Conservation (phyloP, 1,139 yeast species). For the Yarrowia galli region DNA sequence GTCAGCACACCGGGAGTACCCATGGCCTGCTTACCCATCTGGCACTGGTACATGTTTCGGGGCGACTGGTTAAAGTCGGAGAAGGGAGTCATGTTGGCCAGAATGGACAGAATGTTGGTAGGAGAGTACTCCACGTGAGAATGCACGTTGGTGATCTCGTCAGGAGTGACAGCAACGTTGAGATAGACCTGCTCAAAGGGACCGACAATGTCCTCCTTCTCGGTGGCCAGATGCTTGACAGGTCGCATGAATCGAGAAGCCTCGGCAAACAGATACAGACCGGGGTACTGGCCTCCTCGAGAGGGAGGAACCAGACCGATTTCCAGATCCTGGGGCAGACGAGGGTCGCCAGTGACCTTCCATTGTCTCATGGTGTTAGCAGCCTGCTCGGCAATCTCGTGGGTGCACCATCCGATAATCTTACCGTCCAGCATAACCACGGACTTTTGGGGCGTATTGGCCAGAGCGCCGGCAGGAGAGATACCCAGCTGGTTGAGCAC, state of each 20-base stretch:
- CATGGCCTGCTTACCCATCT: slow-evolving; percentile 99
- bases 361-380: slow-evolving; percentile 91
- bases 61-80: slow-evolving; percentile 99
- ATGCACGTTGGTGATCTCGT: slow-evolving; percentile 83
- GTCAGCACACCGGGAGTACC: slow-evolving; percentile 97
- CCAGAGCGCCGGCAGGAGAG: slow-evolving; percentile 68
- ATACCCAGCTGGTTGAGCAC: slow-evolving; percentile 81
- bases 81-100: slow-evolving; percentile 96
- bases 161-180: slow-evolving; percentile 94
- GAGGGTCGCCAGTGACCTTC: slow-evolving; percentile 78
- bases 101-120: slow-evolving; percentile 88
- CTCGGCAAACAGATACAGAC: slow-evolving; percentile 88
- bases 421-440: slow-evolving; percentile 95
- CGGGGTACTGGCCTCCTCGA: slow-evolving; percentile 95
- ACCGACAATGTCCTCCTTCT: slow-evolving; percentile 85
- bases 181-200: slow-evolving; percentile 98
- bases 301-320: slow-evolving; percentile 97
- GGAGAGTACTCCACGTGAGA: slow-evolving; percentile 95
- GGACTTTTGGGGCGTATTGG: slow-evolving; percentile 86
- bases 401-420: slow-evolving; percentile 93
- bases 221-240: slow-evolving; percentile 85
- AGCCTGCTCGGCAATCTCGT: slow-evolving; percentile 81
- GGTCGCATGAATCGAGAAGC: slow-evolving; percentile 97
- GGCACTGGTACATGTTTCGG: slow-evolving; percentile 99
- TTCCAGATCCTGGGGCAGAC: slow-evolving; percentile 84